Percentiles rank a stretch among this genome's conserved stretches.
Evolutionary conservation across 148 eudicot species (phyloP).

Genomic region (Cornus suecica): DNA sequence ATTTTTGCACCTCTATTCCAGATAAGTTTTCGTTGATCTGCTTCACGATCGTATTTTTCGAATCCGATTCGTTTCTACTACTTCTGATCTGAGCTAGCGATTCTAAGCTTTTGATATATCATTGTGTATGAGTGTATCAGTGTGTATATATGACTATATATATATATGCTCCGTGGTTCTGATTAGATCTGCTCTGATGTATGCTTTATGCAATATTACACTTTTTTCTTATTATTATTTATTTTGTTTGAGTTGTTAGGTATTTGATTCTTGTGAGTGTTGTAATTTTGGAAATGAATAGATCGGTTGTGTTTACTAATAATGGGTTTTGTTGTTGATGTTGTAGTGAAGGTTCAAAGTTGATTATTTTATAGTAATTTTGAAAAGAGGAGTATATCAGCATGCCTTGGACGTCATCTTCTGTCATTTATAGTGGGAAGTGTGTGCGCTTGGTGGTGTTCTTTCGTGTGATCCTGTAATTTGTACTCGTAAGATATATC

Average conservation of each 20-base stretch:
- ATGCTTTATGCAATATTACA: not conserved
- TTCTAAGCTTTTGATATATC: not conserved
- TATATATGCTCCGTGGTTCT: not conserved
- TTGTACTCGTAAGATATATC: conserved; percentile 22
- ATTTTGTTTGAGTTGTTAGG: not conserved
- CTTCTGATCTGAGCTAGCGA: not conserved
- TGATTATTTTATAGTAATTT: conserved; percentile 11
- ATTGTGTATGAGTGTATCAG: too few relatives aligned
- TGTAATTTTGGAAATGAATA: not conserved
- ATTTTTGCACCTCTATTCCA: not conserved
- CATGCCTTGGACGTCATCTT: conserved; percentile 53
- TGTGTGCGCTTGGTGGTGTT: conserved; percentile 58
- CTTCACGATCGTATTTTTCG: not conserved
- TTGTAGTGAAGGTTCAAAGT: not conserved
- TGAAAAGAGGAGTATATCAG: conserved; percentile 18
- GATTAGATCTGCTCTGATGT: not conserved
- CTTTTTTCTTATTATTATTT: too few relatives aligned
- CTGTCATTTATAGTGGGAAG: conserved; percentile 38
- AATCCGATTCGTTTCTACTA: not conserved
- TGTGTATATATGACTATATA: not conserved
- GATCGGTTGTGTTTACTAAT: not conserved
- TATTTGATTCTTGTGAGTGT: not conserved
- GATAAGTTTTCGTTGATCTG: not conserved
- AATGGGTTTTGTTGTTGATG: not conserved
- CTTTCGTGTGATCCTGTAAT: conserved; percentile 58